Evolutionary conservation across 495 filamentous ascomycete species (phyloP), one percentile per base, ranked within the genome.

Genomic region (Neurospora africana): DNA sequence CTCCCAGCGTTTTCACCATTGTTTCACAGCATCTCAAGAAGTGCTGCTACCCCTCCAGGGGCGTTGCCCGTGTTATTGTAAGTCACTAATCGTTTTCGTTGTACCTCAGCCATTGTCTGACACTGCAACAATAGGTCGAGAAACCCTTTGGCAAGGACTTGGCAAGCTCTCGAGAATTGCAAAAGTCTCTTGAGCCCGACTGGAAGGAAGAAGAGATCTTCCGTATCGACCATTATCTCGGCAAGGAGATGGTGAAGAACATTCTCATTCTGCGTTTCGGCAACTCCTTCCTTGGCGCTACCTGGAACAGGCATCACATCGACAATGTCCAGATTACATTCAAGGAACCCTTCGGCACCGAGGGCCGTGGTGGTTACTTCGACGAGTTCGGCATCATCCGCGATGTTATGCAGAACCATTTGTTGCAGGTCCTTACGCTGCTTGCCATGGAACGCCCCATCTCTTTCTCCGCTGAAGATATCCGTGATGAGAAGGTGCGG

Each of bases 231-330:
- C 96, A 99, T 84, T 99, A 99, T 81, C 88, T 99, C 47, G 96
- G 96, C 76, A 99, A 99, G 89, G 96, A 99, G 86, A 99, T 99
- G 96, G 96, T 99, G 71, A 99, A 99, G 89, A 99, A 99, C 82
- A 96, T 99, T 78, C 89, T 99, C 70, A 97, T 99, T 76, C 89
- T 99, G 73, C 89, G 96, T 75, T 99, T 99, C 81, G 96, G 95
- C 75, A 99, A 99, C 83, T 94, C 97, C 78, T 98, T 99, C 87
- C 96, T 99, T 77, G 94, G 94, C 71, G 96, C 96, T 68, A 98
- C 95, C 70, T 99, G 96, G 96, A 98, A 98, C 85, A 90, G 95
- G 72, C 94, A 97, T 81, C 95, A 99, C 86, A 99, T 99, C 85
- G 95, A 98, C 83, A 99, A 98, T 75, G 93, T 99, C 68, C 91